These are phyloP conservation scores for Podaxis pistillaris DNA, from an alignment of 768 basidiomycete species.

Conservation along the genomic window DNA sequence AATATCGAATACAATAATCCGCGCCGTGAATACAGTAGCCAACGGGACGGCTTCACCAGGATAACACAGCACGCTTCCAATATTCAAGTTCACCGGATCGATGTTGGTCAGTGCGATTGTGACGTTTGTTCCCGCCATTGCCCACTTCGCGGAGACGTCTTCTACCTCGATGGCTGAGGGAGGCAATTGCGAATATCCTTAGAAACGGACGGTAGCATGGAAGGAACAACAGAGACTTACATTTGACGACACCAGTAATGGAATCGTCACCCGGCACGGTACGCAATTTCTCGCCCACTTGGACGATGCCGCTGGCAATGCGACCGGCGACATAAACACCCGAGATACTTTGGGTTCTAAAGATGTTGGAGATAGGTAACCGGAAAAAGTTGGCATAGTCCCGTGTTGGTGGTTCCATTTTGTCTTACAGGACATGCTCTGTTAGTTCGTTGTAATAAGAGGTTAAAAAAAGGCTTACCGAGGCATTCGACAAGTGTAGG, in stretches of 20 bases:
- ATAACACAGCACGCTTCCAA: slow-evolving; percentile 89
- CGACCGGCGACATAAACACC: slow-evolving; percentile 80
- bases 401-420: slow-evolving; percentile 75
- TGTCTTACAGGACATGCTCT: slow-evolving; percentile 45
- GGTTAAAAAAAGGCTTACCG: slow-evolving; percentile 41
- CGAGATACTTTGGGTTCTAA: slow-evolving; percentile 78
- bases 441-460: not conserved
- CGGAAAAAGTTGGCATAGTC: slow-evolving; percentile 77
- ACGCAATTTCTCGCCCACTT: slow-evolving; percentile 86
- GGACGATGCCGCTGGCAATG: slow-evolving; percentile 83
- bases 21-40: slow-evolving; percentile 74
- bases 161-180: slow-evolving; percentile 81
- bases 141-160: slow-evolving; percentile 76
- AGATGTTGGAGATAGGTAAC: slow-evolving; percentile 92
- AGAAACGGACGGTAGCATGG: not conserved
- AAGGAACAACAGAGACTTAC: slow-evolving; percentile 31
- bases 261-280: slow-evolving; percentile 89
- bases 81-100: slow-evolving; percentile 81
- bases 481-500: slow-evolving; percentile 82
- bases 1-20: slow-evolving; percentile 93
- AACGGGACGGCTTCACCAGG: slow-evolving; percentile 70
- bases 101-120: slow-evolving; percentile 80
- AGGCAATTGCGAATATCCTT: not conserved
- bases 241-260: slow-evolving; percentile 67
- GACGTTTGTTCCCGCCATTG: slow-evolving; percentile 87